These are phyloP conservation scores for Ascochyta fabae DNA, from an alignment of 2,329 filamentous ascomycete species.

Conservation along the genomic window DNA sequence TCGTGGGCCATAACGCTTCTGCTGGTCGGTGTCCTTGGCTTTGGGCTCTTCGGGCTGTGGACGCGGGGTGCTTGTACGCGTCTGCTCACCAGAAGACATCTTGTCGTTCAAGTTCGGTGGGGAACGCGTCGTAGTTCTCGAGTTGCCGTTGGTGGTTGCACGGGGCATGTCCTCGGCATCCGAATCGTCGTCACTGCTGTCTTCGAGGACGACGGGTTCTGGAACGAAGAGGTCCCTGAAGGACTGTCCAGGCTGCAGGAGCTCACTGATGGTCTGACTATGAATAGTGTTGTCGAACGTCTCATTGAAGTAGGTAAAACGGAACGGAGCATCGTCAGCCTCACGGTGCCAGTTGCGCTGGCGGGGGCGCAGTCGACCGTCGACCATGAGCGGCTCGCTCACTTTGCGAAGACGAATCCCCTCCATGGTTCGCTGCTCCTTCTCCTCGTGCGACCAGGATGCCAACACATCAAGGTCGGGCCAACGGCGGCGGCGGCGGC, in stretches of 20 bases:
- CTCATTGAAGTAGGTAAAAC: conserved; percentile 99
- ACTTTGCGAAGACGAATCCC: conserved; percentile 88
- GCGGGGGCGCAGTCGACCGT: conserved; percentile 83
- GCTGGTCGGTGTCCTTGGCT: conserved; percentile 26
- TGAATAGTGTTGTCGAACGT: conserved; percentile 96
- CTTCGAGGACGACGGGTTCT: conserved; percentile 71
- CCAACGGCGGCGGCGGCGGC: conserved; percentile 69
- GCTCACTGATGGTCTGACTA: conserved; percentile 90
- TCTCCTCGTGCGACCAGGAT: conserved; percentile 89
- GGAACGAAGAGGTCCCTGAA: conserved; percentile 92
- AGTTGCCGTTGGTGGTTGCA: conserved; percentile 35
- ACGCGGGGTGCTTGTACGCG: conserved; percentile 59
- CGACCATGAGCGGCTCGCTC: conserved; percentile 90
- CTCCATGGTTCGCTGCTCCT: conserved; percentile 79
- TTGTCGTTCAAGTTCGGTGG: conserved; percentile 41
- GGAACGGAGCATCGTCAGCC: conserved; percentile 88
- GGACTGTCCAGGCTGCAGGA: conserved; percentile 81
- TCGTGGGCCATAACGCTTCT: conserved; percentile 69
- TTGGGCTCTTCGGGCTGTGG: conserved; percentile 49
- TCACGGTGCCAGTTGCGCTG: conserved; percentile 81
- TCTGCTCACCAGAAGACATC: conserved; percentile 49
- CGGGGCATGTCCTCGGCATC: conserved; percentile 56
- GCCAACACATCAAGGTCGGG: conserved; percentile 84
- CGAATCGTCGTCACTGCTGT: conserved; percentile 70
- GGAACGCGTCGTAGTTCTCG: conserved; percentile 34